Evolutionary conservation across 257 asterid genomes (phyloP), one percentile per base, ranked within the genome.

Genomic region (Rehmannia glutinosa): DNA sequence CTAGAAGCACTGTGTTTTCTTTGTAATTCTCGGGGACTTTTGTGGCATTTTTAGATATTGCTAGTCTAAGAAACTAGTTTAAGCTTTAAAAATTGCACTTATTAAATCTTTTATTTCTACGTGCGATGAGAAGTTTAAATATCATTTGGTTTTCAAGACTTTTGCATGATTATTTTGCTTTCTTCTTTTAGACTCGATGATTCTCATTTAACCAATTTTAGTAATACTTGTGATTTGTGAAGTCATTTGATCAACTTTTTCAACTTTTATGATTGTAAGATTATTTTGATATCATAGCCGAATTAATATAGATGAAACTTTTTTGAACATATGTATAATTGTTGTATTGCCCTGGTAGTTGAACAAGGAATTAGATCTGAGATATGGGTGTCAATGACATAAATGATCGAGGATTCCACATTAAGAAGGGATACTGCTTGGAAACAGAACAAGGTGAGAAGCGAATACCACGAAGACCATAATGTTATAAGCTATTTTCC

Each of bases 401-500:
- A n/a, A n/a, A n/a, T 39, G 42, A 25, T n/a, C 55, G n/a, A 36
- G 33, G 62, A 39, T 30, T 72, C 56, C 53, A 43, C 27, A 20
- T 70, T 38, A 25, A 54, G 32, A 39, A 35, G 30, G n/a, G n/a
- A n/a, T 32, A 56, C 51, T n/a, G n/a, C 17, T 38, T 2, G 66
- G 70, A 65, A 41, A 23, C 50, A 2, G 67, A 59, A 43, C 11
- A 21, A n/a, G 38, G 20, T 19, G 35, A 62, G 17, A 51, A n/a
- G 73, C 30, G 39, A 67, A 51, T 42, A 5, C 27, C 1, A 42
- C 3, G 35, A 68, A 64, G 7, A 56, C 36, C 5, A 73, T 78
- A 81, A 0, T 77, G 78, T 36, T 33, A 57, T 71, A 64, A 82
- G 74, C 72, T 82, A 23, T 84, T 84, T 66, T 42, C 77, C 8